Evolutionary conservation across 768 basidiomycete species (phyloP).

Genomic region (Hericium coralloides): DNA sequence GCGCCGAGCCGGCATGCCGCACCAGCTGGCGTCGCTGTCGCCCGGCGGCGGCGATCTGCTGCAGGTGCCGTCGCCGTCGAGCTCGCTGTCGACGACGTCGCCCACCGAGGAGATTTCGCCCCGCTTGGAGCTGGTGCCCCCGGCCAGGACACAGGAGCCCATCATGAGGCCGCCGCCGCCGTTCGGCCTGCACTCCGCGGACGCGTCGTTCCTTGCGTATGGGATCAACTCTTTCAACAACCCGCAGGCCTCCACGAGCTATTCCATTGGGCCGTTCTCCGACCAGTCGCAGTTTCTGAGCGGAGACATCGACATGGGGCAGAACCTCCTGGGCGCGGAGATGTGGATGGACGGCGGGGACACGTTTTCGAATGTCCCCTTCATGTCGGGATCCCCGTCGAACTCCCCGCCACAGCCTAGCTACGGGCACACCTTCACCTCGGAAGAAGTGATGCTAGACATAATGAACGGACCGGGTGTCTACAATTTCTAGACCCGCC

Average conservation of each 20-base stretch:
- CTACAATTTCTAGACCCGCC: too few relatives aligned
- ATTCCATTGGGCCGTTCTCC: neutral
- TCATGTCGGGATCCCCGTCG: neutral
- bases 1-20: constrained; percentile 1
- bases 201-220: too few relatives aligned
- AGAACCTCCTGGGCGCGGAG: neutral
- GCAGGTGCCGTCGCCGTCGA: neutral
- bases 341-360: neutral
- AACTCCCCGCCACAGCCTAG: too few relatives aligned
- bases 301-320: neutral
- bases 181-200: too few relatives aligned
- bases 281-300: neutral
- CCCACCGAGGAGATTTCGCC: neutral
- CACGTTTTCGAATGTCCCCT: neutral
- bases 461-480: too few relatives aligned
- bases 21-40: neutral
- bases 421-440: too few relatives aligned
- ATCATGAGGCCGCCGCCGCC: too few relatives aligned
- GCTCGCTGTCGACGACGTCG: neutral
- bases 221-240: too few relatives aligned
- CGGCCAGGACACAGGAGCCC: too few relatives aligned
- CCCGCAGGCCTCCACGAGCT: too few relatives aligned
- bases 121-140: too few relatives aligned
- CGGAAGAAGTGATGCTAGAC: too few relatives aligned
- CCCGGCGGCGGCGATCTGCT: neutral